Conservation (phyloP, 108 stramenopile species). For the Pseudonitzschia multistriata region DNA sequence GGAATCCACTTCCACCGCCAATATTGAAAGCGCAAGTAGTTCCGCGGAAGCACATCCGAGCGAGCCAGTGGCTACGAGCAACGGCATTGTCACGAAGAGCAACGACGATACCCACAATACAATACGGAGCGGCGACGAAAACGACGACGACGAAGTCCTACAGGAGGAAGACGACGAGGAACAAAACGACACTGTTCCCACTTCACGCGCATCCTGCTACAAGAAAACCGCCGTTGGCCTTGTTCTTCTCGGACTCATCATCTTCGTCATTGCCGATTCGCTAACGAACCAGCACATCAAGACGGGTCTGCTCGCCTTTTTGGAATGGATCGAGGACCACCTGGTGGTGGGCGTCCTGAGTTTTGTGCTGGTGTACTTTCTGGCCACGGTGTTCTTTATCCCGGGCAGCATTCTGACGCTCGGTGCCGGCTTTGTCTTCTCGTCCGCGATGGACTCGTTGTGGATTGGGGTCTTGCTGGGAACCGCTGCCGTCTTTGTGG, state of each 20-base stretch:
- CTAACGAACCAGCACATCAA: constrained; percentile 35
- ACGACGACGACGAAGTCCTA: neutral
- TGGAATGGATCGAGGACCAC: constrained; percentile 63
- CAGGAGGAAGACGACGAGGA: neutral
- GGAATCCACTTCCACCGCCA: neutral
- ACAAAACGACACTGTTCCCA: neutral
- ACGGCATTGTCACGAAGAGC: neutral
- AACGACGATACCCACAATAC: too few species aligned
- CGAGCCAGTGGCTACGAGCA: neutral
- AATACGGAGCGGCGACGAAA: neutral
- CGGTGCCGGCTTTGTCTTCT: constrained; percentile 76
- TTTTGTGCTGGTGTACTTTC: constrained; percentile 53
- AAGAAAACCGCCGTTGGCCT: constrained; percentile 38
- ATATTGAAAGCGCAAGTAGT: too few species aligned
- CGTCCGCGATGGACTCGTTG: constrained; percentile 48
- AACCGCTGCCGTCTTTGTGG: constrained; percentile 55
- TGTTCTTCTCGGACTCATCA: constrained; percentile 37
- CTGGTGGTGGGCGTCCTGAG: constrained; percentile 49
- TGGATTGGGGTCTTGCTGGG: constrained; percentile 57
- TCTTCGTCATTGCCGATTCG: constrained; percentile 57
- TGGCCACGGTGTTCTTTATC: constrained; percentile 68
- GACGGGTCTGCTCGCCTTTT: constrained; percentile 34
- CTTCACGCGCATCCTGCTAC: neutral
- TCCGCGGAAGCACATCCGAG: neutral
- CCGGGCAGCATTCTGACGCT: constrained; percentile 68